Evolutionary conservation across 495 filamentous ascomycete genomes (phyloP).

Genomic region (Opeltia flavorubescens): DNA sequence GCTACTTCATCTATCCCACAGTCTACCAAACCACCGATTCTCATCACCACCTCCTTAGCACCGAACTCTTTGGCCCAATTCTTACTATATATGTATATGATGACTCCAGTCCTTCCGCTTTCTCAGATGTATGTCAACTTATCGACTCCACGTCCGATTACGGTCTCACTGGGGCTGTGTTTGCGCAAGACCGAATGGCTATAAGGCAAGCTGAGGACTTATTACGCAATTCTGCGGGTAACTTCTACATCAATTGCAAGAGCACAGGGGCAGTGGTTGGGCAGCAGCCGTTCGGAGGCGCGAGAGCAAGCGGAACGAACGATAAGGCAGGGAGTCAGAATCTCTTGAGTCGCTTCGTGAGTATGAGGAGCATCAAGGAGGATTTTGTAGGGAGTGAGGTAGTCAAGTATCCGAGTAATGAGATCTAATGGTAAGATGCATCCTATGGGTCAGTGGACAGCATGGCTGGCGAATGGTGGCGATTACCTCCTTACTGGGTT

Average conservation of each 20-base stretch:
- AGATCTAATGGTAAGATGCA: conserved; percentile 13
- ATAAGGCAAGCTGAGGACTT: conserved; percentile 58
- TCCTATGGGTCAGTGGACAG: no score
- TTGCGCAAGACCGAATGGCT: conserved; percentile 52
- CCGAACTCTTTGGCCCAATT: conserved; percentile 52
- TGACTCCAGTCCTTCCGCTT: conserved; percentile 30
- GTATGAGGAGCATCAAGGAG: conserved; percentile 78
- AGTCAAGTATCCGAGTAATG: conserved; percentile 74
- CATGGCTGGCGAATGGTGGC: no score
- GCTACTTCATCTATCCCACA: conserved; percentile 56
- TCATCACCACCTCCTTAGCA: conserved; percentile 43
- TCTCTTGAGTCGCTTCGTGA: conserved; percentile 66
- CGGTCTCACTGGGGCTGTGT: conserved; percentile 65
- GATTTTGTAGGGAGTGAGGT: conserved; percentile 57
- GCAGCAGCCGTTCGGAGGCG: conserved; percentile 84
- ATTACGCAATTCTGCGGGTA: conserved; percentile 64
- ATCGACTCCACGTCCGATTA: conserved; percentile 59
- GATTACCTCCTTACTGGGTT: no score
- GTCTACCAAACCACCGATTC: conserved; percentile 53
- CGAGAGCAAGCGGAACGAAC: conserved; percentile 75
- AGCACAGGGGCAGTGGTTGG: conserved; percentile 83
- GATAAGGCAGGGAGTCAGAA: conserved; percentile 79
- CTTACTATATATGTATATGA: conserved; percentile 50
- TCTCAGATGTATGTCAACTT: conserved; percentile 36
- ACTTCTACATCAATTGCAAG: conserved; percentile 92